Evolutionary conservation across 2,329 filamentous ascomycete species (phyloP).

Genomic region (Neofusicoccum umdonicola): DNA sequence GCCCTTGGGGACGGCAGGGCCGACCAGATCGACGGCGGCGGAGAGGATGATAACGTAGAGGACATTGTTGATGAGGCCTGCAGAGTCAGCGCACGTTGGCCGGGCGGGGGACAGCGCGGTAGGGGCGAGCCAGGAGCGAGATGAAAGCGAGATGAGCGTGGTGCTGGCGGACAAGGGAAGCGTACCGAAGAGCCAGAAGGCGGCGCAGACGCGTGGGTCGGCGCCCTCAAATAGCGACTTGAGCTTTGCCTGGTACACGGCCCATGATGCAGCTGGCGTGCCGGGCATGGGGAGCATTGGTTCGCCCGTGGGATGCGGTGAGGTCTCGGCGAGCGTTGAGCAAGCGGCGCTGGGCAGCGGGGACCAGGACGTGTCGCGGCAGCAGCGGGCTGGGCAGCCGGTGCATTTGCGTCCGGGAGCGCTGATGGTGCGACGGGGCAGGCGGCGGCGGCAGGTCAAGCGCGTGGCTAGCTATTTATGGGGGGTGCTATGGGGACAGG

Average conservation of each 20-base stretch:
- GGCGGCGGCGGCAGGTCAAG: not conserved
- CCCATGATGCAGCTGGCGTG: constrained; percentile 66
- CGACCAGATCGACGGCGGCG: constrained; percentile 91
- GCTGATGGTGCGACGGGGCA: constrained; percentile 2
- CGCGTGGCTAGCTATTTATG: constrained; percentile 14
- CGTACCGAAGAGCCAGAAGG: constrained; percentile 93
- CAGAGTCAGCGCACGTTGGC: constrained; percentile 9
- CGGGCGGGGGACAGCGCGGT: not conserved
- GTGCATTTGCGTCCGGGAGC: constrained; percentile 7
- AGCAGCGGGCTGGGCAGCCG: constrained; percentile 1
- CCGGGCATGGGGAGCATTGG: constrained; percentile 54
- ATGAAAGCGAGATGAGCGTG: not conserved
- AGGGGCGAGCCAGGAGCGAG: not conserved
- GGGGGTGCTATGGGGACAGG: not conserved
- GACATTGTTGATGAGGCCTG: constrained; percentile 92
- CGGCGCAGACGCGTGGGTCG: constrained; percentile 68
- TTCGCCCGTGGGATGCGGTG: not conserved
- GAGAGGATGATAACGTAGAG: constrained; percentile 97
- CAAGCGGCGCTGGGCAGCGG: not conserved
- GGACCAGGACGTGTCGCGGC: not conserved
- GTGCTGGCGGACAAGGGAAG: constrained; percentile 46
- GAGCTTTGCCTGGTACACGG: constrained; percentile 67
- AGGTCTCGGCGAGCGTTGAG: not conserved
- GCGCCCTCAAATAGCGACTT: constrained; percentile 62
- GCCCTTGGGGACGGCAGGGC: constrained; percentile 79